Evolutionary conservation across 495 filamentous ascomycete species (phyloP).

Genomic region (Penicillium dipodomyicola): DNA sequence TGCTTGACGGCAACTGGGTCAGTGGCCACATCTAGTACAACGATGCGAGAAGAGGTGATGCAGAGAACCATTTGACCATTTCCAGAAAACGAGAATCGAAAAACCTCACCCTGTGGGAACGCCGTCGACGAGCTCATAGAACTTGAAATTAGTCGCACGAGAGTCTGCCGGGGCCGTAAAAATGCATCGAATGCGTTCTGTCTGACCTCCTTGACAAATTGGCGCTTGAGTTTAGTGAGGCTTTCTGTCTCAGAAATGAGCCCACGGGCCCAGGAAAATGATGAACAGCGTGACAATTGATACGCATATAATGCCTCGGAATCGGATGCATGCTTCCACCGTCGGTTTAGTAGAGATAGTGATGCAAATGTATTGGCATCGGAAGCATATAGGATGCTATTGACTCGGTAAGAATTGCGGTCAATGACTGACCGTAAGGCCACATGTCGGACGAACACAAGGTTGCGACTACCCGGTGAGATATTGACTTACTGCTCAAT

Average conservation of each 20-base stretch:
- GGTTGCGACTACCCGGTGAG: conserved; percentile 1
- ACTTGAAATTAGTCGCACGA: conserved; percentile 76
- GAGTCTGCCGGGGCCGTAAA: conserved; percentile 63
- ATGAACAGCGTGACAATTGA: conserved; percentile 70
- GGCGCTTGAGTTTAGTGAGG: conserved; percentile 58
- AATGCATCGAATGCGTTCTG: conserved; percentile 80
- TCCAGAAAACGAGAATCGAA: conserved; percentile 77
- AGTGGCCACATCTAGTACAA: conserved; percentile 66
- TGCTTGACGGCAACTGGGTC: conserved; percentile 60
- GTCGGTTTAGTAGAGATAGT: conserved; percentile 71
- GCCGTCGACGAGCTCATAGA: conserved; percentile 79
- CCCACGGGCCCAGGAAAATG: conserved; percentile 58
- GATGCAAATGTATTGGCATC: conserved; percentile 82
- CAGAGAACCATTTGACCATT: conserved; percentile 71
- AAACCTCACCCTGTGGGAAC: conserved; percentile 78
- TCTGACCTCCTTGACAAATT: conserved; percentile 70
- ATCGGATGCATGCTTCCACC: conserved; percentile 74
- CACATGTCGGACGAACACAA: neutral
- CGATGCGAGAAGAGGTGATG: conserved; percentile 82
- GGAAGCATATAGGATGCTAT: conserved; percentile 70
- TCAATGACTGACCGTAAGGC: neutral
- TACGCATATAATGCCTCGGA: conserved; percentile 69
- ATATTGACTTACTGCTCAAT: conserved; percentile 30
- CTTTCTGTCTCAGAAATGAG: conserved; percentile 49
- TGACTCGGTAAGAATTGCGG: neutral